Percentiles rank a stretch among this genome's conserved stretches.
Evolutionary conservation across 352 stramenopile species (phyloP).

Genomic region (Phytopythium delawarense): DNA sequence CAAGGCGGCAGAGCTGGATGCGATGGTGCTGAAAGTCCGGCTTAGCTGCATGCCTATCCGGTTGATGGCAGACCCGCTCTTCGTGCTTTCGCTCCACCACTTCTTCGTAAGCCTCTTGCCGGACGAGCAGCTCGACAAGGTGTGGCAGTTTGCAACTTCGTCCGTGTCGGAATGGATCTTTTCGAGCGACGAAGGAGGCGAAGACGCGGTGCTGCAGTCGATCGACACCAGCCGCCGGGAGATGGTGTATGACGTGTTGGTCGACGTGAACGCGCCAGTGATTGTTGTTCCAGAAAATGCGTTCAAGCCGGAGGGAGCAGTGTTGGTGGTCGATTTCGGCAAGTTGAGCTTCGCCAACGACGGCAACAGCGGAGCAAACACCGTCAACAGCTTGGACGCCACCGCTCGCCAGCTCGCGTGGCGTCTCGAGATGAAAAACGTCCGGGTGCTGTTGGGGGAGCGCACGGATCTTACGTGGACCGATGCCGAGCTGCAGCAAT

Average conservation of each 20-base stretch:
- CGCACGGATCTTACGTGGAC: slow-evolving; percentile 37
- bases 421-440: slow-evolving; percentile 51
- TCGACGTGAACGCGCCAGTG: slow-evolving; percentile 75
- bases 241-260: slow-evolving; percentile 52
- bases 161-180: slow-evolving; percentile 83
- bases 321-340: slow-evolving; percentile 71
- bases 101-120: slow-evolving; percentile 71
- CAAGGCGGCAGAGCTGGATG: background rate
- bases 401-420: slow-evolving; percentile 41
- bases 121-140: slow-evolving; percentile 65
- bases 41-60: slow-evolving; percentile 57
- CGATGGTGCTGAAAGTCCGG: slow-evolving; percentile 30
- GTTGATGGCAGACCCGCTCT: slow-evolving; percentile 66
- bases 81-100: slow-evolving; percentile 57
- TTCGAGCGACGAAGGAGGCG: slow-evolving; percentile 47
- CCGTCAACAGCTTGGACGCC: background rate
- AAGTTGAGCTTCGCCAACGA: slow-evolving; percentile 45
- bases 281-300: slow-evolving; percentile 63
- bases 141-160: slow-evolving; percentile 79
- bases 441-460: slow-evolving; percentile 53
- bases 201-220: slow-evolving; percentile 36
- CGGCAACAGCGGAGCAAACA: slow-evolving; percentile 2
- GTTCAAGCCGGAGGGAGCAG: slow-evolving; percentile 24
- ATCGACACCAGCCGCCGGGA: slow-evolving; percentile 15
- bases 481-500: slow-evolving; percentile 27